Base-by-base conservation (phyloP, 1,139 yeast species). In the Candida neerlandica region DNA sequence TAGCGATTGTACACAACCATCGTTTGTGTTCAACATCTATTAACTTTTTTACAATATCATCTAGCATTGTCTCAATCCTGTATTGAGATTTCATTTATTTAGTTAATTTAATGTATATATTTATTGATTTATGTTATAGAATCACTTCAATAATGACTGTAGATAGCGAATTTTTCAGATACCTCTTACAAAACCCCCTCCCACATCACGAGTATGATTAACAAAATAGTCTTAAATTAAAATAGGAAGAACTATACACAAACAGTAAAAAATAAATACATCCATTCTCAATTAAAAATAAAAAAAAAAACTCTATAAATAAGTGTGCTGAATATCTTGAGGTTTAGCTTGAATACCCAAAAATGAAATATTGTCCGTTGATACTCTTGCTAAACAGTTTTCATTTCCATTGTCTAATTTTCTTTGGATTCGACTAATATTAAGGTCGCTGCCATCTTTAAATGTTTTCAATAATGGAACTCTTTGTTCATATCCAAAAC, bases 401-500 rank as follows among this genome's bases (percentile, higher is more conserved):
- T 23, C 29, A 26, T 35, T 35, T 1, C 34, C 32, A 27, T 43
- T 43, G 11, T 33, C 29, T 6, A 15, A 10, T 14, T 38, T 23
- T 19, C 26, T n/a, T 11, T 40, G 41, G 19, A 43, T 43, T 7
- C 37, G 16, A 14, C 51, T 50, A 18, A 39, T 42, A 2, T 45
- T 41, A 6, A 53, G 47, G 19, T 50, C 52, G 4, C 61, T 51
- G 49, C 75, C 69, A 16, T 58, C 57, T 51, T 65, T 63, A 15
- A 21, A 37, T 12, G 41, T 37, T 39, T 64, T 59, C 41, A 71
- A 57, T 39, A 71, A 60, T 0, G 76, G 76, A 3, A 70, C 49
- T 46, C 71, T 56, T 54, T 70, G 76, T 9, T 62, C 66, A 51
- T 65, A 70, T 2, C 29, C 45, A 30, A 18, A 18, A 2, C 23